phyloP scores from a whole-genome alignment of 768 basidiomycete species.

The Leccinum variicolor region DNA sequence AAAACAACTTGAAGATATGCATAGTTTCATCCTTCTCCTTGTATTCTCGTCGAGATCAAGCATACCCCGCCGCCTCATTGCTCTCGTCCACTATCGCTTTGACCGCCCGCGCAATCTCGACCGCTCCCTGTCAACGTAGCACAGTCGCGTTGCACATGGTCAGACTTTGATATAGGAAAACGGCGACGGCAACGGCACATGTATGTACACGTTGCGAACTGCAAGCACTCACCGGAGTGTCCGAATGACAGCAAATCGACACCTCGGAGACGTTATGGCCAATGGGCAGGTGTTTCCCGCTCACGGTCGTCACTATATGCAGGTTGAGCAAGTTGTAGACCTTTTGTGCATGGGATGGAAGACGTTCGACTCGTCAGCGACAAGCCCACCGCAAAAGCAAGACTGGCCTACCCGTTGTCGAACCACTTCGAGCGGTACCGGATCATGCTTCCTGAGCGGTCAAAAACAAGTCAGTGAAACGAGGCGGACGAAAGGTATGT shows the following conservation, averaged over 20 bases:
- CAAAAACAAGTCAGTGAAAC: background rate
- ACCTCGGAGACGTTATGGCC: constrained; percentile 45
- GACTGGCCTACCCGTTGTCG: constrained; percentile 38
- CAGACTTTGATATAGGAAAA: background rate
- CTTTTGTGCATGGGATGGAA: constrained; percentile 25
- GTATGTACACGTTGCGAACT: background rate
- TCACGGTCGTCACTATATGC: constrained; percentile 47
- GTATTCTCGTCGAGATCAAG: constrained; percentile 1
- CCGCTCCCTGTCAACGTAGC: constrained; percentile 41
- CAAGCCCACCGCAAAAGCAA: background rate
- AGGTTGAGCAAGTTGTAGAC: constrained; percentile 41
- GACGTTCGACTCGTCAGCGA: background rate
- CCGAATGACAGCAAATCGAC: constrained; percentile 64
- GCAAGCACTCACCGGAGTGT: constrained; percentile 49
- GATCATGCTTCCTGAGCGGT: constrained; percentile 45
- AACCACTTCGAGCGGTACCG: constrained; percentile 41
- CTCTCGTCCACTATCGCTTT: constrained; percentile 55
- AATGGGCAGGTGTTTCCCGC: constrained; percentile 40
- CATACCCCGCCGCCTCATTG: constrained; percentile 36
- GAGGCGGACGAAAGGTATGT: background rate
- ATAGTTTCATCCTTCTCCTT: background rate
- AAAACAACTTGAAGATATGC: too few species aligned
- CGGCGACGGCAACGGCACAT: background rate
- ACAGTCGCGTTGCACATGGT: background rate
- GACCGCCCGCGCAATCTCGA: constrained; percentile 49